Evolutionary conservation across 345 rosid genomes (phyloP).

Genomic region (Aquilaria sinensis): DNA sequence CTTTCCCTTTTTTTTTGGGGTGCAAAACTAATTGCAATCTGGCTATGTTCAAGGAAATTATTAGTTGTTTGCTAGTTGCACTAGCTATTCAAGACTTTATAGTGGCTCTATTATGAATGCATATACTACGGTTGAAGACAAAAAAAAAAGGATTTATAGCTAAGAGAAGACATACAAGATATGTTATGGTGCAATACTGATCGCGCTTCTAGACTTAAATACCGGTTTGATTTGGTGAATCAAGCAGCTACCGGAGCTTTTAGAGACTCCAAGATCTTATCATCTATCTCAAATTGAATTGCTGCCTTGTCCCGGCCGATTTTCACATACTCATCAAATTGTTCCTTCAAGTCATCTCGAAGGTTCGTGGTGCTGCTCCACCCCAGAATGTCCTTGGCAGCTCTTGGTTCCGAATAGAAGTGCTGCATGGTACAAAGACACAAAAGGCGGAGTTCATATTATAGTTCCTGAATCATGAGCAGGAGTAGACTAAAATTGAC

Average conservation of each 20-base stretch:
- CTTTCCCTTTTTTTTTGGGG: too few relatives aligned
- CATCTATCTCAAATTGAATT: constrained; percentile 69
- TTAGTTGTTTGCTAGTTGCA: too few relatives aligned
- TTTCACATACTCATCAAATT: constrained; percentile 67
- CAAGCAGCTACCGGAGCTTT: constrained; percentile 62
- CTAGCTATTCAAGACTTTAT: too few relatives aligned
- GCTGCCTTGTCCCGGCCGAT: constrained; percentile 83
- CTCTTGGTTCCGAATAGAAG: constrained; percentile 91
- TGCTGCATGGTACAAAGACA: constrained; percentile 47
- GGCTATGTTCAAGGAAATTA: too few relatives aligned
- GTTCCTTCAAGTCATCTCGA: constrained; percentile 79
- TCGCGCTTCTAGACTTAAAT: too few relatives aligned
- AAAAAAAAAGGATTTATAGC: too few relatives aligned
- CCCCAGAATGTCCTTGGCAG: constrained; percentile 81
- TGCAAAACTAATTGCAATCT: too few relatives aligned
- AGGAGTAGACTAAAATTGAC: background rate
- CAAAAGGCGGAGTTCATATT: background rate
- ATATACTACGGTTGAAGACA: too few relatives aligned
- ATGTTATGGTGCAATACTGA: too few relatives aligned
- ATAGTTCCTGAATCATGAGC: background rate
- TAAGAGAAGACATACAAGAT: too few relatives aligned
- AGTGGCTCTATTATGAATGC: too few relatives aligned
- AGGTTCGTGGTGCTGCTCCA: constrained; percentile 69
- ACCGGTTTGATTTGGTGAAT: constrained; percentile 10
- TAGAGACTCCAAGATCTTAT: constrained; percentile 70